These are phyloP conservation scores for Skeletonema potamos DNA, from an alignment of 108 stramenopile species.

Conservation along the genomic window DNA sequence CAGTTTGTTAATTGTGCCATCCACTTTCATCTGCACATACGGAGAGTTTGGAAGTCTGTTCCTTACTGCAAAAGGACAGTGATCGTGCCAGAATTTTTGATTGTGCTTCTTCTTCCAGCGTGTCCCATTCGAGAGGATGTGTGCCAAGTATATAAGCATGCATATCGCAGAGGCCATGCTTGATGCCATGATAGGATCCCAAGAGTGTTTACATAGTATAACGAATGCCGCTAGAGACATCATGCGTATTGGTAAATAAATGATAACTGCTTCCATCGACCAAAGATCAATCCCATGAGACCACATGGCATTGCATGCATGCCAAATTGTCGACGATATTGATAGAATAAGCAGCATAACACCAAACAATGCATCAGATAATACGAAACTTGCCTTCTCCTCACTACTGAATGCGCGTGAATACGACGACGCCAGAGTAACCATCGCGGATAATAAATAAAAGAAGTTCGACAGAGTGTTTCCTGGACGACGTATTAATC, in stretches of 20 bases:
- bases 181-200: conserved; percentile 1
- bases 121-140: conserved; percentile 11
- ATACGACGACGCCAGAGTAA: conserved; percentile 14
- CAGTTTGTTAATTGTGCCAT: neutral
- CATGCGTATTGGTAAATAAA: conserved; percentile 22
- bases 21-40: neutral
- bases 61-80: conserved; percentile 25
- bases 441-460: conserved; percentile 28
- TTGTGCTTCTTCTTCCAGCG: conserved; percentile 9
- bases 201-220: neutral
- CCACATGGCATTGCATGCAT: conserved; percentile 35
- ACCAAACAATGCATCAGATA: conserved; percentile 34
- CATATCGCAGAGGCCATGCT: conserved; percentile 7
- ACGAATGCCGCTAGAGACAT: conserved; percentile 6
- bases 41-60: conserved; percentile 17
- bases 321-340: conserved; percentile 39
- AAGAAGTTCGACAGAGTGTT: conserved; percentile 41
- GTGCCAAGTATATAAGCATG: neutral
- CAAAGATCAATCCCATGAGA: conserved; percentile 38
- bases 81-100: conserved; percentile 9
- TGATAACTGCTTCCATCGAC: conserved; percentile 46
- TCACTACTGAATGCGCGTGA: neutral
- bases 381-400: neutral
- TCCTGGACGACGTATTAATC: conserved; percentile 36
- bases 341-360: conserved; percentile 34